Percentiles rank a stretch among this genome's conserved stretches.
These are phyloP conservation scores for Globisporangium carolinianum DNA, from an alignment of 352 stramenopile species.

Conservation along the genomic window DNA sequence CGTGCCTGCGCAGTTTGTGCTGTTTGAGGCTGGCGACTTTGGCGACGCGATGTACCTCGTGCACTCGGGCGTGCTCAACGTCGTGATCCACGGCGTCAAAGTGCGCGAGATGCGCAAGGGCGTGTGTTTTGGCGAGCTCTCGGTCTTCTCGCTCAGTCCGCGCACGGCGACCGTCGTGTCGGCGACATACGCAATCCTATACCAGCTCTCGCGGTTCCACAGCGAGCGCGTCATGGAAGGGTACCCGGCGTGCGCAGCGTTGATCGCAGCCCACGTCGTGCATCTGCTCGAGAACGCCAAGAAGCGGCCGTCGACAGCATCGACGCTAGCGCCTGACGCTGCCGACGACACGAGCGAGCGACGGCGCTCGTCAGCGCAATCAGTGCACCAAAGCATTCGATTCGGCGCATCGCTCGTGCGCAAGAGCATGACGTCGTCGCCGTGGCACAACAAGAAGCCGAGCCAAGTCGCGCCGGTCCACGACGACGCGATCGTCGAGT, in stretches of 20 bases:
- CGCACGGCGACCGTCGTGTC: conserved; percentile 48
- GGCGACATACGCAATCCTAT: conserved; percentile 54
- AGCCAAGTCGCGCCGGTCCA: conserved; percentile 3
- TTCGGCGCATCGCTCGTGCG: neutral
- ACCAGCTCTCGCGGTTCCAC: conserved; percentile 56
- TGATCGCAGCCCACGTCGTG: conserved; percentile 22
- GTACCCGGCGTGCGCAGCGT: conserved; percentile 30
- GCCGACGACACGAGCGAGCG: neutral
- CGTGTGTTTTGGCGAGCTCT: conserved; percentile 59
- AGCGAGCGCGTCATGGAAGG: conserved; percentile 42
- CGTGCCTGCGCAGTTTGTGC: conserved; percentile 39
- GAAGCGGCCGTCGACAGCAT: conserved; percentile 4
- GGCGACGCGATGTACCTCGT: conserved; percentile 76
- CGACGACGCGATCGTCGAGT: neutral
- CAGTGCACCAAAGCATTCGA: neutral
- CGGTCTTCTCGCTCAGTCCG: conserved; percentile 46
- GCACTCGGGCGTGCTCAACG: conserved; percentile 54
- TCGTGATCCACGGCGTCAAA: conserved; percentile 43
- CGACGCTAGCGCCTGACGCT: neutral
- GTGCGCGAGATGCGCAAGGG: conserved; percentile 67
- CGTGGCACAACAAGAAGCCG: conserved; percentile 2
- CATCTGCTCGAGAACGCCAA: conserved; percentile 8
- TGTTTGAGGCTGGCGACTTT: conserved; percentile 47
- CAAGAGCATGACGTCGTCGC: neutral
- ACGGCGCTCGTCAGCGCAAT: neutral